Base-by-base conservation (phyloP, 2,329 filamentous ascomycete genomes). In the Verticillium zaregamsianum region DNA sequence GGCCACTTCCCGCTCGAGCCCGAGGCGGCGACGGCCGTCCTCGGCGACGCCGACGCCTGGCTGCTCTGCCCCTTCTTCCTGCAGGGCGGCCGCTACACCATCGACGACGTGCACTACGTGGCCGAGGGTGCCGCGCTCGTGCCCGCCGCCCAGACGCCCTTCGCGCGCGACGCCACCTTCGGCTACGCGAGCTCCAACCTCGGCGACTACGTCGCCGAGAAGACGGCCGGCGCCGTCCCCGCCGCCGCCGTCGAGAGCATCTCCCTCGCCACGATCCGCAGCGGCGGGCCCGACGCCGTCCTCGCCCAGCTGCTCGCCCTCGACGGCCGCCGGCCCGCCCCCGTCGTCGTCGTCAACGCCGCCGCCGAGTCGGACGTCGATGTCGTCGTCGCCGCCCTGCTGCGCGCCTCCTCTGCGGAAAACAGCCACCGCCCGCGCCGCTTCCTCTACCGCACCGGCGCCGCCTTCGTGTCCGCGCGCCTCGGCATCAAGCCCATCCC, bases 61-160 rank as follows among this genome's bases (percentile, higher is more conserved):
- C 73, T 86, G 3, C 71, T 87, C 0, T 82, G 82, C 0, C 84
- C 84, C 0, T 86, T 86, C 68, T 87, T 87, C 68, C 72, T 81
- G 2, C 83, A 87, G 65, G 84, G 84, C 5, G 84, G 84, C 0
- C 69, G 84, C 3, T 82, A 81, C 45, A 87, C 84, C 0, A 82
- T 86, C 8, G 69, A 80, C 28, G 80, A 86, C 66, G 76, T 86
- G 1, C 83, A 86, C 67, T 86, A 86, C 63, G 83, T 86, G 3
- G 77, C 78, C 1, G 82, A 86, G 55, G 45, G 45, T 1, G 45
- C 5, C 28, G 66, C 64, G 0, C 67, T 84, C 2, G 77, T 84
- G 0, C 82, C 83, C 0, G 82, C 83, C 0, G 80, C 76, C 0
- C 71, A 79, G 40, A 86, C 83, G 0, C 82, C 81, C 0, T 86